Conservation (phyloP, 2,329 filamentous ascomycete species). For the Westerdykella aurantiaca region DNA sequence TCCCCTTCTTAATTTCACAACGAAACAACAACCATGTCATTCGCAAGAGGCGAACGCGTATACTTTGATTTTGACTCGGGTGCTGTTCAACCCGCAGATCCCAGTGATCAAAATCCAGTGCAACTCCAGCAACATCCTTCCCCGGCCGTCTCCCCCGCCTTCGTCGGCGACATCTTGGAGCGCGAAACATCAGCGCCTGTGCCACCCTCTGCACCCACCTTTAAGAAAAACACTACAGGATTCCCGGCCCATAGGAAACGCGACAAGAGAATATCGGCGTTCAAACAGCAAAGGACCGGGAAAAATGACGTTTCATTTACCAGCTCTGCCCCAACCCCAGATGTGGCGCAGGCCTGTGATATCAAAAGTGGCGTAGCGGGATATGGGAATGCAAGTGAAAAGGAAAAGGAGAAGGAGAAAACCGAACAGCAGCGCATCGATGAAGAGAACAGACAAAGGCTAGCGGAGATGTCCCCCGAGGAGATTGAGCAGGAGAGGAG, state of each 20-base stretch:
- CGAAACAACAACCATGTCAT: slow-evolving; percentile 31
- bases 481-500: slow-evolving; percentile 76
- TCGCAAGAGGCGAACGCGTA: slow-evolving; percentile 56
- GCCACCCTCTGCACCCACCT: slow-evolving; percentile 58
- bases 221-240: slow-evolving; percentile 56
- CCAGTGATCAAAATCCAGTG: slow-evolving; percentile 5
- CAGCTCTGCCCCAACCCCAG: background rate
- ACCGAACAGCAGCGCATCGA: slow-evolving; percentile 70
- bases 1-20: too few relatives aligned
- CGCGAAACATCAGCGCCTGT: slow-evolving; percentile 56
- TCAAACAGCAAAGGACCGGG: slow-evolving; percentile 62
- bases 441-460: slow-evolving; percentile 67
- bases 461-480: slow-evolving; percentile 71
- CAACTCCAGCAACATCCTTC: slow-evolving; percentile 11
- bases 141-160: slow-evolving; percentile 29
- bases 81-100: slow-evolving; percentile 39
- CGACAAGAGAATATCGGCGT: slow-evolving; percentile 60
- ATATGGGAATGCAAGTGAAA: too few relatives aligned
- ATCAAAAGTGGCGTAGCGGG: too few relatives aligned
- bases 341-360: slow-evolving; percentile 3
- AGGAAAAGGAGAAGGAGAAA: slow-evolving; percentile 25
- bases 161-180: slow-evolving; percentile 75
- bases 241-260: slow-evolving; percentile 89
- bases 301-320: slow-evolving; percentile 16
- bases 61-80: slow-evolving; percentile 55